phyloP scores from a whole-genome alignment of 306 rosid genomes.

The cucumber (Cucumis sativus) region DNA sequence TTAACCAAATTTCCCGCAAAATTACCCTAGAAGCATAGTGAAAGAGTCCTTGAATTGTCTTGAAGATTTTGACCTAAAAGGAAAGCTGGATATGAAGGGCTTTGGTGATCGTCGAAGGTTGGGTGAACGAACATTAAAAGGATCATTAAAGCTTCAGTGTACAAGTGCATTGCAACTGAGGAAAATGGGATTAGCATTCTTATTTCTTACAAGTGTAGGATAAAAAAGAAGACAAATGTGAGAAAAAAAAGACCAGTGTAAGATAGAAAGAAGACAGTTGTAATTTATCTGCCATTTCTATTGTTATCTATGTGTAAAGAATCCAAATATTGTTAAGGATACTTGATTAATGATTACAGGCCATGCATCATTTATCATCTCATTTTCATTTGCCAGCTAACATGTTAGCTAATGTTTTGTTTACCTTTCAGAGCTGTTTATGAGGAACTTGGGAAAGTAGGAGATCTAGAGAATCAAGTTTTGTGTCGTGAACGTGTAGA shows the following conservation, averaged over 20 bases:
- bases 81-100: not conserved
- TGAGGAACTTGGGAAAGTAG: conserved; percentile 92
- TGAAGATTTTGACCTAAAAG: not conserved
- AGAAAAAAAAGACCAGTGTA: no score
- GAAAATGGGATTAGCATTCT: not conserved
- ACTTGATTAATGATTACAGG: not conserved
- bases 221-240: not conserved
- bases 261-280: no score
- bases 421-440: conserved; percentile 62
- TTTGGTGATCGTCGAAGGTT: not conserved
- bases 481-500: conserved; percentile 94
- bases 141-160: not conserved
- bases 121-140: not conserved
- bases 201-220: not conserved
- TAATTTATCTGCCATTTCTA: not conserved
- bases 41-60: not conserved
- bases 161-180: not conserved
- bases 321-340: not conserved
- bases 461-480: conserved; percentile 88
- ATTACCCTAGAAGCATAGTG: not conserved
- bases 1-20: not conserved
- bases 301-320: not conserved
- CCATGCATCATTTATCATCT: not conserved
- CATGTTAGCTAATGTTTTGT: not conserved
- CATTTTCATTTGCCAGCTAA: not conserved